phyloP scores from a whole-genome alignment of 1,139 yeast species.

The Candida glucosophila region DNA sequence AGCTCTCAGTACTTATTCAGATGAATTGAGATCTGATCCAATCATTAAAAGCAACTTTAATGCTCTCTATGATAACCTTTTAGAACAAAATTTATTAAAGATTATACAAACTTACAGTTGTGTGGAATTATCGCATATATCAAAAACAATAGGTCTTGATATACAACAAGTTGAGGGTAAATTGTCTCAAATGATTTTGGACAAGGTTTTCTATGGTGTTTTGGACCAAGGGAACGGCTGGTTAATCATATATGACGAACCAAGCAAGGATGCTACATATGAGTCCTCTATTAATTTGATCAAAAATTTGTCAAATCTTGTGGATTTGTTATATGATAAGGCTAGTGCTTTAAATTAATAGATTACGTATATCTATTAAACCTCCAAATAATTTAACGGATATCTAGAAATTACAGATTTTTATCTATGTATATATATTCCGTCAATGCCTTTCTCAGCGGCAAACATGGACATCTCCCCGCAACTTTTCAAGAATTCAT shows the following conservation, averaged over 20 bases:
- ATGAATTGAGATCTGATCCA: slow-evolving; percentile 77
- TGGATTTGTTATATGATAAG: slow-evolving; percentile 87
- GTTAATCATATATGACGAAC: slow-evolving; percentile 87
- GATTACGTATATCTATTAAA: slow-evolving; percentile 1
- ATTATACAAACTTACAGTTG: slow-evolving; percentile 94
- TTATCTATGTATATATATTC: slow-evolving; percentile 18
- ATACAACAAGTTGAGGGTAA: slow-evolving; percentile 89
- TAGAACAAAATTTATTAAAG: slow-evolving; percentile 89
- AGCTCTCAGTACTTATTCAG: slow-evolving; percentile 61
- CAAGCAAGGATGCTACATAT: slow-evolving; percentile 81
- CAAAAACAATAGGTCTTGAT: slow-evolving; percentile 82
- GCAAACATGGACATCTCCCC: slow-evolving; percentile 52
- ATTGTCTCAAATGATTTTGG: slow-evolving; percentile 92
- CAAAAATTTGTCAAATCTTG: slow-evolving; percentile 79
- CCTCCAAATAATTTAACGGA: slow-evolving; percentile 1
- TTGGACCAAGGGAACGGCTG: slow-evolving; percentile 98
- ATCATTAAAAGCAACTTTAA: slow-evolving; percentile 89
- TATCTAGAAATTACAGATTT: no score
- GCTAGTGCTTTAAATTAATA: slow-evolving; percentile 65
- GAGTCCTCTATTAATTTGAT: slow-evolving; percentile 82
- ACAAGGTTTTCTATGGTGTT: slow-evolving; percentile 89
- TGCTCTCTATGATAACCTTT: slow-evolving; percentile 83
- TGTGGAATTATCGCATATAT: slow-evolving; percentile 84
- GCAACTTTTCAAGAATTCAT: slow-evolving; percentile 50
- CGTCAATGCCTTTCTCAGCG: slow-evolving; percentile 25